Evolutionary conservation across 495 filamentous ascomycete genomes (phyloP), one percentile per base, ranked within the genome.

Genomic region (Penicillium alfredii): DNA sequence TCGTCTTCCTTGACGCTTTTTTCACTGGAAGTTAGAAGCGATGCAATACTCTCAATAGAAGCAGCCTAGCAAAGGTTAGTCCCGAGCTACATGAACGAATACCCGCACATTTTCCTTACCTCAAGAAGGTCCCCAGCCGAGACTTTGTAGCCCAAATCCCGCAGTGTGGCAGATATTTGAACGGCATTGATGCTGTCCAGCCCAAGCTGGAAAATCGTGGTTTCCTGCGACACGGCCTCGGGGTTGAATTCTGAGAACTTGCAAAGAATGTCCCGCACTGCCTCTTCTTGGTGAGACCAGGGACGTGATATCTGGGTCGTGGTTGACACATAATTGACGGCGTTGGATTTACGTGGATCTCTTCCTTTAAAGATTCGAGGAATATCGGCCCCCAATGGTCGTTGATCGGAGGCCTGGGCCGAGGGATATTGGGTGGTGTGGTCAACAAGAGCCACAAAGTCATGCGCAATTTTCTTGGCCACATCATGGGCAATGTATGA

Each of bases 81-180:
- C 22, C 74, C 70, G 13, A 60, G 65, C 33, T 63, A 71, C 68
- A 85, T 74, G 14, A n/a, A n/a, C n/a, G n/a, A n/a, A n/a, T n/a
- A n/a, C n/a, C n/a, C n/a, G n/a, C n/a, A n/a, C n/a, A n/a, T n/a
- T n/a, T n/a, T n/a, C n/a, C 23, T 19, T 45, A 64, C 63, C 49
- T 82, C 74, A 8, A 94, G 68, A 19, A 94, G 75, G 47, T 92
- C 83, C 16, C 74, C 69, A 1, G 80, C 77, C 4, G 70, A 63
- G 8, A 86, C 58, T 3, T 60, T 53, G 21, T 86, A 71, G 0
- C 75, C 77, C 8, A 58, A 33, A 30, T 60, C 69, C 45, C 76
- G 82, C 14, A 93, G 61, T 29, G 68, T 69, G 1, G 82, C 74
- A 1, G 84, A 74, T 4, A 88, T 64, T 52, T 81, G 84, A 25